Base-by-base conservation (phyloP, 805 yeast species). In the Zygoascus tannicola region DNA sequence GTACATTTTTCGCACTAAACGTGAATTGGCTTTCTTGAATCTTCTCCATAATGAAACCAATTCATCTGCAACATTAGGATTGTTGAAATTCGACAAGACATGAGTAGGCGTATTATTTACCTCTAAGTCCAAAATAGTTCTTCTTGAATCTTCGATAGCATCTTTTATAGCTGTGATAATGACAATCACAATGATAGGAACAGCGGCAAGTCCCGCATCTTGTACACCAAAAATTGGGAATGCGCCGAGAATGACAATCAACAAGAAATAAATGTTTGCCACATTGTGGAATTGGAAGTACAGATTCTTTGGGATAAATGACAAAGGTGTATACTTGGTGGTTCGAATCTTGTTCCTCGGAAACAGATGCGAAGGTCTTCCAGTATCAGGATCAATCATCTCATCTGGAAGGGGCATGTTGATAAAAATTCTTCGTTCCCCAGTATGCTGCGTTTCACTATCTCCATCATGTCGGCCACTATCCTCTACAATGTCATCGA, bases 281-380 rank as follows among this genome's bases (percentile, higher is more conserved):
- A 88, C 76, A 61, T 90, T 90, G 48, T 75, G 78, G 63, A 88
- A 88, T 65, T 92, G 98, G 50, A 74, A 73, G 36, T 65, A 62
- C 41, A 90, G 62, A 63, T 90, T 90, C 62, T 90, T 90, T 2
- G 97, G 97, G 21, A 90, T 53, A 57, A 90, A 90, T 12, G 88
- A 69, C 43, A 92, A 57, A 5, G 98, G 96, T 2, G 97, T 92
- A 64, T 92, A 92, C 67, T 87, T 90, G 2, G 98, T 86, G 0
- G 98, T 88, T 68, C 97, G 80, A 55, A 92, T 86, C 63, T 92
- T 90, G 68, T 90, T 92, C 57, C 97, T 75, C 4, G 94, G 80
- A 58, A 82, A 90, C n/a, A 63, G 58, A 2, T 69, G 65, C 5
- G 56, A 50, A 0, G 92, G 85, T 26, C 73, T 70, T n/a, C 83